Evolutionary conservation across 805 yeast species (phyloP).

Genomic region (Pichia pseudocactophila): DNA sequence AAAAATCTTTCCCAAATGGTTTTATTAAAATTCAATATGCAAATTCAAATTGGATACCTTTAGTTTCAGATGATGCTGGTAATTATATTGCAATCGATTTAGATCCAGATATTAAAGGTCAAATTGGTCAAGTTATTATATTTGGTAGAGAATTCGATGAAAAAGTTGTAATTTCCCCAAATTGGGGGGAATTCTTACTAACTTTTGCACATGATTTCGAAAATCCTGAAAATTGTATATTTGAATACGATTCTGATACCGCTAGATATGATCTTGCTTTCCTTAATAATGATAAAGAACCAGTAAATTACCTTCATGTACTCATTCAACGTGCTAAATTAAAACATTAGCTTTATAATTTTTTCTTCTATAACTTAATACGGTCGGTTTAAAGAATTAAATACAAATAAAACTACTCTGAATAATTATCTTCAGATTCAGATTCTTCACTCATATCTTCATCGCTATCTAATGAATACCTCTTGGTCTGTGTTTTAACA

Average conservation of each 20-base stretch:
- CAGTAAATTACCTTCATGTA: conserved; percentile 6
- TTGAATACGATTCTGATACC: conserved; percentile 6
- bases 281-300: conserved; percentile 4
- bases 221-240: conserved; percentile 3
- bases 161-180: conserved; percentile 71
- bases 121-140: conserved; percentile 76
- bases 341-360: not conserved
- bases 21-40: conserved; percentile 64
- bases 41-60: conserved; percentile 81
- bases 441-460: conserved; percentile 10
- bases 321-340: conserved; percentile 4
- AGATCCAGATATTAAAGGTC: conserved; percentile 64
- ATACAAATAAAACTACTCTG: not conserved
- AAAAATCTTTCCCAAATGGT: conserved; percentile 66
- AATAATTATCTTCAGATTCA: conserved; percentile 11
- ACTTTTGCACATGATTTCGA: conserved; percentile 62
- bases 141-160: conserved; percentile 90
- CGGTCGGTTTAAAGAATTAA: not conserved
- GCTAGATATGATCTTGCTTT: conserved; percentile 7
- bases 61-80: conserved; percentile 78
- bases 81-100: conserved; percentile 84
- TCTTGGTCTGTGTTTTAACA: conserved; percentile 9
- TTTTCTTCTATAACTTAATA: not conserved
- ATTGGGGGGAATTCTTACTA: conserved; percentile 80
- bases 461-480: conserved; percentile 14